These are phyloP conservation scores for Lathyrus sativus DNA, from an alignment of 306 rosid species.

Conservation along the genomic window DNA sequence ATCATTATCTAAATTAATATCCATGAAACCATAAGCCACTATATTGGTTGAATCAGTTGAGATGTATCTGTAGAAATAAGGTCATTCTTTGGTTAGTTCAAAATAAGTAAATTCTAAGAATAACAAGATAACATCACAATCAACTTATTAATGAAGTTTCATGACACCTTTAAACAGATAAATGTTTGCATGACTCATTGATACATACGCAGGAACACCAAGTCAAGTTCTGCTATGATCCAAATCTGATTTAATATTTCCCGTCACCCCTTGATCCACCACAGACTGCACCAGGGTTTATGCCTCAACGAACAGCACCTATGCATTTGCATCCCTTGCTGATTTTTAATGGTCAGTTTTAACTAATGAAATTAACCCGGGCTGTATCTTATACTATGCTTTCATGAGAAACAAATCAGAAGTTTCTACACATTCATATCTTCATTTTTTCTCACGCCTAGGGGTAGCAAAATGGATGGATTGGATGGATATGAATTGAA, in stretches of 20 bases:
- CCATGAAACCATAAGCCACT: conserved; percentile 76
- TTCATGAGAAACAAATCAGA: conserved; percentile 24
- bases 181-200: not conserved
- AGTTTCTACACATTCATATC: not conserved
- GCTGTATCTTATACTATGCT: conserved; percentile 1
- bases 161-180: conserved; percentile 11
- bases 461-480: too few relatives aligned
- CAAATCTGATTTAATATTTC: conserved; percentile 2
- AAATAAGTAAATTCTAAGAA: conserved; percentile 17
- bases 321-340: conserved; percentile 12
- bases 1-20: conserved; percentile 47
- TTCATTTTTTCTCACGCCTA: not conserved
- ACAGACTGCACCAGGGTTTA: not conserved
- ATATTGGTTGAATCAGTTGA: conserved; percentile 58
- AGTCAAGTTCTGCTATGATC: conserved; percentile 17
- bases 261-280: not conserved
- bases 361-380: not conserved
- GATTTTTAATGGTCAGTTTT: conserved; percentile 22
- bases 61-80: conserved; percentile 57
- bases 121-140: conserved; percentile 10
- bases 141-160: conserved; percentile 18
- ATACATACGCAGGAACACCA: conserved; percentile 1
- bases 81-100: conserved; percentile 36
- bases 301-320: not conserved
- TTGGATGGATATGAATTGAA: too few relatives aligned